Evolutionary conservation across 768 basidiomycete genomes (phyloP).

Genomic region (Suillus spraguei): DNA sequence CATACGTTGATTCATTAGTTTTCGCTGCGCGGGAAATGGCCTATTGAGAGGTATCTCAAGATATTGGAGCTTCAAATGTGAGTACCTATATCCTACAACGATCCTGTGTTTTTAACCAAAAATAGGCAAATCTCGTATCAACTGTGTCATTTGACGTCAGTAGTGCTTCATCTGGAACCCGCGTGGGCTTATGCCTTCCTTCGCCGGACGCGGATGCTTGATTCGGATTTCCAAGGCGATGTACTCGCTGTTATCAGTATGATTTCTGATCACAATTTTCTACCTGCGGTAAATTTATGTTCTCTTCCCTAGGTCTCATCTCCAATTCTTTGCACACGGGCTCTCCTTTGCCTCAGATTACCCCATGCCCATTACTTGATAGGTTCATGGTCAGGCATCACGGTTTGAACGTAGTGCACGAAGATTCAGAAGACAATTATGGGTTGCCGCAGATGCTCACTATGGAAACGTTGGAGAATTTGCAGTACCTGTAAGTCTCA

Average conservation of each 20-base stretch:
- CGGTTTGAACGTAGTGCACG: constrained; percentile 67
- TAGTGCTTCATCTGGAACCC: constrained; percentile 70
- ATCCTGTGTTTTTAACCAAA: not conserved
- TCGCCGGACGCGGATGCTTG: constrained; percentile 70
- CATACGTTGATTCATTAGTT: constrained; percentile 45
- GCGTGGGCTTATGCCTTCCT: constrained; percentile 81
- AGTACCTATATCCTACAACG: constrained; percentile 20
- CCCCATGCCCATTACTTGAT: constrained; percentile 67
- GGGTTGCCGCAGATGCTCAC: constrained; percentile 74
- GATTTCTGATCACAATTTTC: constrained; percentile 20
- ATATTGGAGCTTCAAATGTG: constrained; percentile 72
- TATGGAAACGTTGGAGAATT: constrained; percentile 69
- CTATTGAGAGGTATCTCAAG: constrained; percentile 72
- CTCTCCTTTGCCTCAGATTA: constrained; percentile 80
- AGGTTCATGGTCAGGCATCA: constrained; percentile 51
- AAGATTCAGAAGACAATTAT: constrained; percentile 73
- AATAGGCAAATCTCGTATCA: constrained; percentile 67
- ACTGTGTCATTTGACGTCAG: constrained; percentile 73
- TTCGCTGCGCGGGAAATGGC: constrained; percentile 79
- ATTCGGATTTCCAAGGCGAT: constrained; percentile 84
- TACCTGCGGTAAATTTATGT: not conserved
- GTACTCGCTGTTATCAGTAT: constrained; percentile 79
- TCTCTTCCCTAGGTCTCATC: constrained; percentile 59
- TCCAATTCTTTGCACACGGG: constrained; percentile 77
- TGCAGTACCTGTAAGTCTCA: constrained; percentile 74